Percentiles rank a stretch among this genome's conserved stretches.
Evolutionary conservation across 1,139 yeast genomes (phyloP).

Genomic region (Pichia kudriavzevii): DNA sequence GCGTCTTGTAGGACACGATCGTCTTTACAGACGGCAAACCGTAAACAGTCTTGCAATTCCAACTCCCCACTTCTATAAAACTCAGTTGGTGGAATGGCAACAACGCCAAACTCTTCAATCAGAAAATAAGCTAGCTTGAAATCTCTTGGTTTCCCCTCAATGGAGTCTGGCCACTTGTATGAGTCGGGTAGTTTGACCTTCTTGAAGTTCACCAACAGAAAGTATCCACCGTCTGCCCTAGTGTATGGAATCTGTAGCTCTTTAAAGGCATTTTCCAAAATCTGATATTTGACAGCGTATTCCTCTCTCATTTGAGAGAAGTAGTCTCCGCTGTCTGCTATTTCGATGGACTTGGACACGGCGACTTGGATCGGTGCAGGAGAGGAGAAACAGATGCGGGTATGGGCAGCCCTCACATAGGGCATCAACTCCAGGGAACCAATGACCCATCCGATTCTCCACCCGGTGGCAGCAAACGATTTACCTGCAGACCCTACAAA

Average conservation of each 20-base stretch:
- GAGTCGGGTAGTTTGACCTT: constrained; percentile 71
- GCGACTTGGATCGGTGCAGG: constrained; percentile 97
- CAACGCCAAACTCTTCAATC: constrained; percentile 86
- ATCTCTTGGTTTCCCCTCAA: constrained; percentile 67
- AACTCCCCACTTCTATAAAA: constrained; percentile 38
- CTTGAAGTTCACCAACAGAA: constrained; percentile 77
- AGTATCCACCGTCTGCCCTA: constrained; percentile 87
- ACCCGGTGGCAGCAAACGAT: constrained; percentile 95
- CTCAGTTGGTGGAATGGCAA: constrained; percentile 94
- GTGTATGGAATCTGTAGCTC: constrained; percentile 86
- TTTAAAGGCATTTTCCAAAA: constrained; percentile 71
- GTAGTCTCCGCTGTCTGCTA: constrained; percentile 53
- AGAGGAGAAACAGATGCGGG: constrained; percentile 81
- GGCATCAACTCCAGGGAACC: constrained; percentile 78
- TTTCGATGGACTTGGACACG: constrained; percentile 63
- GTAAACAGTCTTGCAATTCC: constrained; percentile 45
- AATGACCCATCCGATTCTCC: constrained; percentile 95
- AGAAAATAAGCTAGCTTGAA: constrained; percentile 89
- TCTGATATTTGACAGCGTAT: constrained; percentile 62
- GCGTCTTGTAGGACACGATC: constrained; percentile 75
- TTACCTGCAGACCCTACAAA: constrained; percentile 97
- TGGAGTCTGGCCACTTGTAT: constrained; percentile 56
- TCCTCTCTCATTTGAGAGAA: constrained; percentile 60
- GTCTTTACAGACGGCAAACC: constrained; percentile 96
- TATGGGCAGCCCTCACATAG: constrained; percentile 83